Conservation (phyloP, 148 eudicot genomes). For the Rheum nobile region DNA sequence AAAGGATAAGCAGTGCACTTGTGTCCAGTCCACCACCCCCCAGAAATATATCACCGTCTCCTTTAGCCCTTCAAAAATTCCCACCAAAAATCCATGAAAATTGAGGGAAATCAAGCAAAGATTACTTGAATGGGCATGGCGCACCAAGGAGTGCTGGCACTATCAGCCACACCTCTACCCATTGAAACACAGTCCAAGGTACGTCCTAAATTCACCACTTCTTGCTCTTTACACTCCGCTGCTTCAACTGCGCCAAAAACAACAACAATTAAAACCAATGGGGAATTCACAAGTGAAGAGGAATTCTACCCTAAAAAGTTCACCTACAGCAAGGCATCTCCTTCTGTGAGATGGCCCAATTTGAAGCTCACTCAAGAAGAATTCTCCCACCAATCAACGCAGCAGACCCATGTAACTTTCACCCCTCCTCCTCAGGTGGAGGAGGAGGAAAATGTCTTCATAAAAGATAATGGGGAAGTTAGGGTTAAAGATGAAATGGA, state of each 20-base stretch:
- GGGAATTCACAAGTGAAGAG: constrained; percentile 22
- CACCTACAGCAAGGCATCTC: constrained; percentile 69
- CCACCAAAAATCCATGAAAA: no score
- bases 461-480: constrained; percentile 15
- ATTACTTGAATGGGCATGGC: constrained; percentile 22
- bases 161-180: constrained; percentile 24
- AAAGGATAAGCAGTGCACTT: no score
- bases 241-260: constrained; percentile 17
- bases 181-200: constrained; percentile 35
- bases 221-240: constrained; percentile 27
- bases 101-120: not conserved
- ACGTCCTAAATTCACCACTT: constrained; percentile 16
- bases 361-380: constrained; percentile 27
- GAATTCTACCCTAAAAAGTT: constrained; percentile 25
- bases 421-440: constrained; percentile 13
- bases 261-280: constrained; percentile 9
- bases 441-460: constrained; percentile 3
- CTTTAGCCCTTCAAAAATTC: not conserved
- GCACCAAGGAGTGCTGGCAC: constrained; percentile 29
- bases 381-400: constrained; percentile 20
- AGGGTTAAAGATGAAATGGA: constrained; percentile 9
- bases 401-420: constrained; percentile 25
- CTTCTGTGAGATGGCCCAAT: constrained; percentile 88
- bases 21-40: not conserved
- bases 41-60: not conserved